Evolutionary conservation across 2,329 filamentous ascomycete species (phyloP).

Genomic region (Ceratocystis variospora): DNA sequence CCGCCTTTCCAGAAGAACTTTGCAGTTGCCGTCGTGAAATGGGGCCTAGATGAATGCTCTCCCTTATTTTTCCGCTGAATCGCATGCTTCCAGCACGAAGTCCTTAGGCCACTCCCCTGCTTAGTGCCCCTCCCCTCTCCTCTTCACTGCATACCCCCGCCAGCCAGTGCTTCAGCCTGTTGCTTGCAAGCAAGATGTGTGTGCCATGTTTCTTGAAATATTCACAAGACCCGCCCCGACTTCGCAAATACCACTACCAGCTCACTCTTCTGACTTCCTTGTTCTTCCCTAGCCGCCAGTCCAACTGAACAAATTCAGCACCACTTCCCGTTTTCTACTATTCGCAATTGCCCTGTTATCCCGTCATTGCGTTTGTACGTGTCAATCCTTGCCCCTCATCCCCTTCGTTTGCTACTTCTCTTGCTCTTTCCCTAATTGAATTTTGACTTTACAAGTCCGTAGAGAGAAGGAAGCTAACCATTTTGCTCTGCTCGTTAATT

Average conservation of each 20-base stretch:
- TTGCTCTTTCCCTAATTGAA: constrained; percentile 7
- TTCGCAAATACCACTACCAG: constrained; percentile 11
- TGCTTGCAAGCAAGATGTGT: not conserved
- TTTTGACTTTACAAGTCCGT: constrained; percentile 1
- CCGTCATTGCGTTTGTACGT: constrained; percentile 6
- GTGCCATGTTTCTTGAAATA: constrained; percentile 13
- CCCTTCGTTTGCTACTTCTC: constrained; percentile 5
- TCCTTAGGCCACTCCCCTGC: not conserved
- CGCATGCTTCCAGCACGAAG: not conserved
- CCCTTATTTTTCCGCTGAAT: not conserved
- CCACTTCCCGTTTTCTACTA: not conserved
- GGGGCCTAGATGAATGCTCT: not conserved
- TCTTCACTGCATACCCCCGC: constrained; percentile 8
- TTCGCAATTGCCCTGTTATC: constrained; percentile 4
- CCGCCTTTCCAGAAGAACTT: not conserved
- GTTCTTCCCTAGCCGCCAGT: not conserved
- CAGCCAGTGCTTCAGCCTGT: not conserved
- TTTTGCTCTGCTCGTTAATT: constrained; percentile 1
- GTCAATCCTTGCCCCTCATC: constrained; percentile 4
- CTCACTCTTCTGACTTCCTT: not conserved
- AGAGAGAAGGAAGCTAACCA: constrained; percentile 13
- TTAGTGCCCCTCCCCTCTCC: not conserved
- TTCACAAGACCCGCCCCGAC: constrained; percentile 16
- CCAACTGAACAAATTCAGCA: constrained; percentile 4
- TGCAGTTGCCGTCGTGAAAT: not conserved